Base-by-base conservation (phyloP, 2,329 filamentous ascomycete genomes). In the Diplodia mutila region DNA sequence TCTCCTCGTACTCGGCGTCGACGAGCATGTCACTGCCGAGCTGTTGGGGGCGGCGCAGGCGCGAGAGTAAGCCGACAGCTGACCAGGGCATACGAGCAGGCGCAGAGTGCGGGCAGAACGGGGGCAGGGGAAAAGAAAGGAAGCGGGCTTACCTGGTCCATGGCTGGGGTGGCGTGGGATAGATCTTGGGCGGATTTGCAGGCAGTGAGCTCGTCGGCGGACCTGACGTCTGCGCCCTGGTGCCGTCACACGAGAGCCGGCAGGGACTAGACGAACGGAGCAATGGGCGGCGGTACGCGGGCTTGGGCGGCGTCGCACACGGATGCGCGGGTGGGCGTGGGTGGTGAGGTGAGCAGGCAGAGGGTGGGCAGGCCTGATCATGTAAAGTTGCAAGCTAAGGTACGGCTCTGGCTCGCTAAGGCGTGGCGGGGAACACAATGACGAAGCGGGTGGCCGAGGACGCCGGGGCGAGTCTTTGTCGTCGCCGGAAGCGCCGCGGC, bases 21-120 rank as follows among this genome's bases (percentile, higher is more conserved):
- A 89, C 83, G 77, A 89, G 81, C 85, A 89, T 88, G 73, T 89
- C 87, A 79, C 83, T 86, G 72, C 85, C 85, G 74, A 87, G 81
- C 86, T 88, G 76, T 67, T 73, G 27, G 63, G 59, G 65, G 29
- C 59, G 59, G 59, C 46, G 53, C 39, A 54, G 55, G 61, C 63
- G 61, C 52, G 29, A n/a, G 32, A 54, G 61, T 66, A 29, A 67
- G 65, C 65, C 27, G n/a, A 34, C 54, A 48, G 67, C 29, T 61
- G 34, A 51, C 37, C 54, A 65, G 9, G 37, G 54, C 46, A 61
- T 27, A 34, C 29, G 57, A 7, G 23, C 32, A 49, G 52, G 65
- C 32, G n/a, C 5, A 14, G 27, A 21, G 32, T 7, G 14, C 29
- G 32, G 34, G 23, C 37, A 18, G 54, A 69, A 69, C 49, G 61